A percentile compares a stretch with the other conserved stretches of the same genome.
Evolutionary conservation across 768 basidiomycete genomes (phyloP).

Genomic region (Mycena galopus): DNA sequence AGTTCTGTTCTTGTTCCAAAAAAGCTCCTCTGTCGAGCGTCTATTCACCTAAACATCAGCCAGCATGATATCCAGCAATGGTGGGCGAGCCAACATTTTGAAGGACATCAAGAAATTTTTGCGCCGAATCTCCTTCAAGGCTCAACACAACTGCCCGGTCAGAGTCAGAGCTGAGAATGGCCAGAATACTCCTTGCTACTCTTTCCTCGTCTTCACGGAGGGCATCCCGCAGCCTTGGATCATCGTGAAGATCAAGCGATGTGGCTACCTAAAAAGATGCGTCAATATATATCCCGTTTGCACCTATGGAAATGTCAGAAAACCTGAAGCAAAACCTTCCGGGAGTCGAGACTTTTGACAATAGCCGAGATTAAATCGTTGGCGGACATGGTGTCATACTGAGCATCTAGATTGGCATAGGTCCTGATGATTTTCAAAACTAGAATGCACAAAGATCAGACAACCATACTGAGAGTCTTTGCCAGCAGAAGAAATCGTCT

Average conservation of each 20-base stretch:
- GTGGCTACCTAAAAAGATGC: neutral
- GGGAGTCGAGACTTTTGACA: conserved; percentile 11
- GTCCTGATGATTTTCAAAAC: neutral
- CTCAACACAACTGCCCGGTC: conserved; percentile 1
- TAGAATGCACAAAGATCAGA: neutral
- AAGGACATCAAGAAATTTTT: conserved; percentile 17
- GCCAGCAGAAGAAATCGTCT: neutral
- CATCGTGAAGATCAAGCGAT: neutral
- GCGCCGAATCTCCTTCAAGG: conserved; percentile 4
- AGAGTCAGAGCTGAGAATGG: conserved; percentile 1
- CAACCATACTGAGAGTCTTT: neutral
- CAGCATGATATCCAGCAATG: neutral
- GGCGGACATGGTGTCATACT: neutral
- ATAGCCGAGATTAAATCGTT: neutral
- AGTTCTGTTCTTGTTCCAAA: neutral
- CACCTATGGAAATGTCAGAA: neutral
- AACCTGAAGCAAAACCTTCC: conserved; percentile 12
- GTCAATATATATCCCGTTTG: neutral
- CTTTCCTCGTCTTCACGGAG: conserved; percentile 23
- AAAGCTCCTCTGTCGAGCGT: conserved; percentile 9
- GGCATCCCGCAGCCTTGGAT: neutral
- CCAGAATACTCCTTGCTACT: neutral
- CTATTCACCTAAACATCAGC: neutral
- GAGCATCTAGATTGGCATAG: neutral
- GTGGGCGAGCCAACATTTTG: conserved; percentile 1